Conservation (phyloP, 352 stramenopile genomes). For the Phytophthora boehmeriae region DNA sequence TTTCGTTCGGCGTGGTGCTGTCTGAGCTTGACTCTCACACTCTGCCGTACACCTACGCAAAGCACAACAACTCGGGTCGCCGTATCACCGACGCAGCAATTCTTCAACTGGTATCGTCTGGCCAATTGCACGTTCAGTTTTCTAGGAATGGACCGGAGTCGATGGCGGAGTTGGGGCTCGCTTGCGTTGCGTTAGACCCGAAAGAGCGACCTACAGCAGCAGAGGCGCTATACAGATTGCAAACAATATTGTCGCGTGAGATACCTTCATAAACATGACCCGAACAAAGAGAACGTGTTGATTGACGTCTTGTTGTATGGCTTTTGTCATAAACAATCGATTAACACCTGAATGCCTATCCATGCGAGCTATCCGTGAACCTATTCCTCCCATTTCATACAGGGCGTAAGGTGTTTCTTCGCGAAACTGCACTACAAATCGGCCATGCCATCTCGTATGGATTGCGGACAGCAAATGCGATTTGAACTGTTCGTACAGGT, state of each 20-base stretch:
- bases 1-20: constrained; percentile 45
- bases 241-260: not conserved
- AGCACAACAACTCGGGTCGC: constrained; percentile 21
- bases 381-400: constrained; percentile 29
- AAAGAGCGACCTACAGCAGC: constrained; percentile 35
- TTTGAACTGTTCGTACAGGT: constrained; percentile 15
- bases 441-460: constrained; percentile 15
- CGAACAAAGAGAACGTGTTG: not conserved
- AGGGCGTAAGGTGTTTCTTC: constrained; percentile 18
- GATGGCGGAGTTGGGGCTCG: constrained; percentile 26
- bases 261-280: not conserved
- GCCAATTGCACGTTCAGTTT: constrained; percentile 40
- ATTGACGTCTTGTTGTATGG: constrained; percentile 1
- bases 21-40: constrained; percentile 34
- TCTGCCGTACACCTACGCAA: constrained; percentile 30
- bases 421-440: constrained; percentile 18
- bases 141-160: constrained; percentile 19
- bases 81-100: constrained; percentile 37
- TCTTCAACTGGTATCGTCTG: constrained; percentile 45
- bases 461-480: constrained; percentile 14
- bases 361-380: constrained; percentile 17
- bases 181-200: constrained; percentile 38
- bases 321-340: constrained; percentile 6
- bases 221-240: constrained; percentile 40
- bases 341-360: constrained; percentile 24